Conservation (phyloP, 306 rosid species). For the Astragalus glycyphyllos region DNA sequence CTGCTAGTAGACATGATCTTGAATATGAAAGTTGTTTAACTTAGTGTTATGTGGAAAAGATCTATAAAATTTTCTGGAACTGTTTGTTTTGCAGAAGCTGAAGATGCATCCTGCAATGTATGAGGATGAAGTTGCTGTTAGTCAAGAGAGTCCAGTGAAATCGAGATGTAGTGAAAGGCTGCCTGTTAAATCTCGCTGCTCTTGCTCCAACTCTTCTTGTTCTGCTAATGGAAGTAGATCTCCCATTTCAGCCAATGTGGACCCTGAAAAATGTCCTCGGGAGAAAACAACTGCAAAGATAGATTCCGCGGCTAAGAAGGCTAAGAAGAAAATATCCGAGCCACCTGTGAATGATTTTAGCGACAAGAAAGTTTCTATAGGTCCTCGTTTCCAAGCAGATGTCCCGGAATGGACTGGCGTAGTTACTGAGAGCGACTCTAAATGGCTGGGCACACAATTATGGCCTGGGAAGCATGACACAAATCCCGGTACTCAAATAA, state of each 20-base stretch:
- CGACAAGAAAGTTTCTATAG: conserved; percentile 56
- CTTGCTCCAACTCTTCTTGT: conserved; percentile 64
- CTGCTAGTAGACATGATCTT: conserved; percentile 10
- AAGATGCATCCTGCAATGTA: conserved; percentile 89
- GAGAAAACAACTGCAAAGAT: conserved; percentile 40
- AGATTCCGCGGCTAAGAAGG: conserved; percentile 27
- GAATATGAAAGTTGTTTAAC: conserved; percentile 19
- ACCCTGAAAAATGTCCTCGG: conserved; percentile 43
- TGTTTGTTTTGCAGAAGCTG: conserved; percentile 71
- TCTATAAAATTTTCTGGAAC: conserved; percentile 25
- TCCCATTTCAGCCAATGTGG: conserved; percentile 32
- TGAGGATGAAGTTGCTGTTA: conserved; percentile 57
- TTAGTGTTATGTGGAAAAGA: conserved; percentile 13
- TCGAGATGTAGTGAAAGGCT: conserved; percentile 65
- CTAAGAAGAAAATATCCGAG: background rate
- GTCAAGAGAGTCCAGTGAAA: conserved; percentile 49
- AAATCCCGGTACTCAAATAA: conserved; percentile 4
- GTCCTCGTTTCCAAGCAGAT: conserved; percentile 67
- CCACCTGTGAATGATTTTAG: conserved; percentile 39
- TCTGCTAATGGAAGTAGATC: conserved; percentile 42
- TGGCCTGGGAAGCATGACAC: conserved; percentile 61
- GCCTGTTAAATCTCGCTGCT: conserved; percentile 55
- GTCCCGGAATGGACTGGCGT: conserved; percentile 80
- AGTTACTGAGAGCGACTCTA: conserved; percentile 64
- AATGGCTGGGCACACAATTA: conserved; percentile 73